These are phyloP conservation scores for Metschnikowia henanensis DNA, from an alignment of 805 yeast species.

Conservation along the genomic window DNA sequence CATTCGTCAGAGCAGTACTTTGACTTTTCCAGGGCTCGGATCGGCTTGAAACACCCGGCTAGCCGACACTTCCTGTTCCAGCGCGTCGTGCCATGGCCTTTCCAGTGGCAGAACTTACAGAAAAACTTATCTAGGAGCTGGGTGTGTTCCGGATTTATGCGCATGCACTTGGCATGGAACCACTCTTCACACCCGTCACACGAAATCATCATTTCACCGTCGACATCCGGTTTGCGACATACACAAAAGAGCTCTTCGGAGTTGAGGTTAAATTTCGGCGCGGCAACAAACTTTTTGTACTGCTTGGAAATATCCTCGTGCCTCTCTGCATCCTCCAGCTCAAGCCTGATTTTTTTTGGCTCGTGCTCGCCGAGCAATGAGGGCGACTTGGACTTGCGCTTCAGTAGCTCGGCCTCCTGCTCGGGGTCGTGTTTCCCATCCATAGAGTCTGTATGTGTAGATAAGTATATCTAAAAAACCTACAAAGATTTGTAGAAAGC, in stretches of 20 bases:
- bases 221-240: conserved; percentile 77
- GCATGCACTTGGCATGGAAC: conserved; percentile 85
- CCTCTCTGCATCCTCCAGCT: conserved; percentile 23
- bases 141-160: conserved; percentile 49
- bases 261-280: conserved; percentile 45
- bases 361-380: conserved; percentile 9
- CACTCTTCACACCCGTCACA: conserved; percentile 96
- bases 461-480: no score
- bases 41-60: conserved; percentile 55
- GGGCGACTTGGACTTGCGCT: conserved; percentile 19
- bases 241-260: conserved; percentile 72
- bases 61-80: conserved; percentile 82
- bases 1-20: conserved; percentile 79
- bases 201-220: conserved; percentile 81
- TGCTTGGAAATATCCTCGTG: conserved; percentile 36
- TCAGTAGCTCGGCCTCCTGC: conserved; percentile 3
- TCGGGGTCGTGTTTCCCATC: conserved; percentile 1
- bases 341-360: conserved; percentile 12
- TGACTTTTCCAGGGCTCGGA: conserved; percentile 41
- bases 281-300: conserved; percentile 33
- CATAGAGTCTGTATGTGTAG: not conserved
- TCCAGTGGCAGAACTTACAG: conserved; percentile 72
- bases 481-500: no score
- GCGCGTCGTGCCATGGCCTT: conserved; percentile 48
- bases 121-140: conserved; percentile 61